Base-by-base conservation (phyloP, 257 asterid genomes). In the Oldenlandia corymbosa region DNA sequence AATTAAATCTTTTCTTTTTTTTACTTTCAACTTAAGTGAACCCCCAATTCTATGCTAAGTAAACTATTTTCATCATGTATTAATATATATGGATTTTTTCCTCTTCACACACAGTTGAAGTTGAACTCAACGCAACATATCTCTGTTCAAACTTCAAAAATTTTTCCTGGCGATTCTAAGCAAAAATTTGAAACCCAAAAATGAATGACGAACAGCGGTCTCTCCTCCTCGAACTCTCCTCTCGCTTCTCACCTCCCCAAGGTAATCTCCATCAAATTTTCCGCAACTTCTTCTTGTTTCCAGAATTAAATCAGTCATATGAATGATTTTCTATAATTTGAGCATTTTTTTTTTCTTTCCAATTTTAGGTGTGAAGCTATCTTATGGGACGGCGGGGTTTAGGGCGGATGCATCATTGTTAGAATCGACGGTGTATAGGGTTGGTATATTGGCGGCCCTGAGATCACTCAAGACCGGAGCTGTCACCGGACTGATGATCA, bases 301-400 rank as follows among this genome's bases (percentile, higher is more conserved):
- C 63, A 47, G 51, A 58, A 41, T 27, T 66, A n/a, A 43, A 36
- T 41, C 1, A 14, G n/a, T 41, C 41, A 55, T 31, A 10, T n/a
- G 20, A 5, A 5, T 2, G 2, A 0, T 12, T 17, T 23, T 31
- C 24, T 18, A 28, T 2, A 39, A 31, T 17, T 28, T 24, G n/a
- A n/a, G 13, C 23, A 0, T 20, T 42, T 47, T 4, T 47, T 47
- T 47, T 54, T 28, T 12, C 37, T 3, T 27, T 28, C 26, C 39
- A 4, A 8, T 26, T 28, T 16, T 64, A 88, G 96, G 95, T 17
- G 85, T 79, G 64, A 81, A 57, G 71, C 72, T 92, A 49, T 87
- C 95, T 2, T 89, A 89, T 45, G 97, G 96, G 23, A 92, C 99
- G n/a, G 64, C 97, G 14, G 99, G 99, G 5, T 92, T 89, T 73